A percentile compares a stretch with the other conserved stretches of the same genome.
Conservation (phyloP, 2,329 filamentous ascomycete genomes). For the Trichoderma atrobrunneum region DNA sequence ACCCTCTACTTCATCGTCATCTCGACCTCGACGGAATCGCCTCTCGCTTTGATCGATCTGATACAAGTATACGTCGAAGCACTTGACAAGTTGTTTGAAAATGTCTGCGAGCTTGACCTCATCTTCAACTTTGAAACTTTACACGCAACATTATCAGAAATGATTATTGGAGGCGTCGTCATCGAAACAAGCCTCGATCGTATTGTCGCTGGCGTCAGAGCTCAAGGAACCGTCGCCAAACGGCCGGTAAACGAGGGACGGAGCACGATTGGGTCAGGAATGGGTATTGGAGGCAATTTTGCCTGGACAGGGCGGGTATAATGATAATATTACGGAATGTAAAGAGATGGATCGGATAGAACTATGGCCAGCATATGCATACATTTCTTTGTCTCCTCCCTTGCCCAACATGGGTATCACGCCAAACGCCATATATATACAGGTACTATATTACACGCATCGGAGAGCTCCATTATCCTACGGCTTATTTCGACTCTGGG, state of each 20-base stretch:
- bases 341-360: conserved; percentile 23
- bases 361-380: conserved; percentile 26
- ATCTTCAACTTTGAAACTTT: conserved; percentile 99
- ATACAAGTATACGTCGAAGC: conserved; percentile 99
- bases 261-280: conserved; percentile 44
- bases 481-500: conserved; percentile 28
- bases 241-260: conserved; percentile 71
- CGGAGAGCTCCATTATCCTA: not conserved
- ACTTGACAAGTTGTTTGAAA: conserved; percentile 92
- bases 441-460: conserved; percentile 27
- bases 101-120: conserved; percentile 95
- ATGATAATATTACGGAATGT: not conserved
- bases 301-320: conserved; percentile 48
- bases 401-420: conserved; percentile 25
- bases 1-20: conserved; percentile 99
- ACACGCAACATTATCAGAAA: conserved; percentile 85
- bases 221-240: conserved; percentile 75
- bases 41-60: conserved; percentile 89
- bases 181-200: conserved; percentile 87
- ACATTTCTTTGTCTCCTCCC: conserved; percentile 13
- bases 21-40: conserved; percentile 91
- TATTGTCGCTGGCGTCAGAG: conserved; percentile 80
- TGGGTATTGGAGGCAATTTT: conserved; percentile 58
- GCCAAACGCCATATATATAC: conserved; percentile 29
- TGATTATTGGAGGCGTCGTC: conserved; percentile 93